Base-by-base conservation (phyloP, 768 basidiomycete species). In the Lentinula guzmanii region DNA sequence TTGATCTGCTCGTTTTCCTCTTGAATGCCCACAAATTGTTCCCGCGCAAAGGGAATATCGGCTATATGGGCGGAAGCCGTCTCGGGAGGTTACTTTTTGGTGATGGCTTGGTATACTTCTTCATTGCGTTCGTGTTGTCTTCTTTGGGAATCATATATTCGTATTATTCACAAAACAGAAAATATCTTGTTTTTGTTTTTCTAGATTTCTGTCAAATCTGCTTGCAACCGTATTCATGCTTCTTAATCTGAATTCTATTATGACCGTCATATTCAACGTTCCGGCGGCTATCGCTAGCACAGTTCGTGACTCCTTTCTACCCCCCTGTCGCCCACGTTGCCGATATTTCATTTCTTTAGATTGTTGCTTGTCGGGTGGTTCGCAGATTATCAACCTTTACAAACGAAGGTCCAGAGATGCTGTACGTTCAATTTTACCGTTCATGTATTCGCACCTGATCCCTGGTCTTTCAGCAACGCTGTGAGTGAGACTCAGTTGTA, bases 251-350 rank as follows among this genome's bases (percentile, higher is more conserved):
- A 89, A 88, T 65, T 77, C 83, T n/a, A 81, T 88, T 60, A 86
- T 88, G 85, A 86, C 84, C 35, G 83, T 90, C 70, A 86, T 89
- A 58, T 83, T 82, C 51, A 89, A 89, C 65, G 86, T 89, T 46
- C 87, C 87, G 3, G 86, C 87, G 37, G 86, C 86, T 16, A 82
- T 89, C 62, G 80, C 83, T 3, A 85, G 84, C 21, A 86, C 85
- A 5, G 87, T 87, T 58, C 65, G 83, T 69, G 28, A 28, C n/a
- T 15, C 16, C 39, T 11, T 9, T 43, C 9, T 31, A 41, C 5
- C 0, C 8, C 16, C 4, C 59, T 56, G 11, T 37, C 21, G 13
- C 24, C 39, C 41, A 15, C 16, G 24, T 21, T 35, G 39, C 33
- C 62, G 50, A 64, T 54, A 33, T 48, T 51, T 35, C 53, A 16